Evolutionary conservation across 23 red algal genomes (phyloP).

Genomic region (Pyropia yezoensis): DNA sequence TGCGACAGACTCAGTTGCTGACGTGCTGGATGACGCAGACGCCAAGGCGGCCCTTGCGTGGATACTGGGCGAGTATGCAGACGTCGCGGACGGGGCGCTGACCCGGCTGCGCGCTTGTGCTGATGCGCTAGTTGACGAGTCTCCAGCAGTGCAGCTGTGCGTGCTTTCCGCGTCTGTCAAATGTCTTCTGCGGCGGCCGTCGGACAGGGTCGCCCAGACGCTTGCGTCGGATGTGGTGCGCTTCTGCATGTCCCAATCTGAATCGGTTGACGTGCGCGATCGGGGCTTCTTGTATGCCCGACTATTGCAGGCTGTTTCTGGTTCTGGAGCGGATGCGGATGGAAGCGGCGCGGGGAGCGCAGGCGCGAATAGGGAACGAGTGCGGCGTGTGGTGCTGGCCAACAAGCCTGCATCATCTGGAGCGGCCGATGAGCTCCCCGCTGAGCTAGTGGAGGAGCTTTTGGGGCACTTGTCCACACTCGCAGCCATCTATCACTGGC

Average conservation of each 20-base stretch:
- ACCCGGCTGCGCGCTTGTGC: slow-evolving; percentile 29
- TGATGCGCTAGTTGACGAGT: slow-evolving; percentile 53
- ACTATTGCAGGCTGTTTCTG: slow-evolving; percentile 19
- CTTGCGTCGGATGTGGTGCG: slow-evolving; percentile 7
- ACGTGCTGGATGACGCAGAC: slow-evolving; percentile 41
- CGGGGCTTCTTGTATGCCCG: slow-evolving; percentile 63
- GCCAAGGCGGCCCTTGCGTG: slow-evolving; percentile 75
- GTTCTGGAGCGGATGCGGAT: slow-evolving; percentile 3
- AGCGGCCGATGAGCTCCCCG: slow-evolving; percentile 11
- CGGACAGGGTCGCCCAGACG: slow-evolving; percentile 11
- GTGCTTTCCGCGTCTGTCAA: slow-evolving; percentile 58
- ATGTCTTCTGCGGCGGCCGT: slow-evolving; percentile 23
- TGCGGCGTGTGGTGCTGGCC: slow-evolving; percentile 31
- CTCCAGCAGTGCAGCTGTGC: slow-evolving; percentile 62
- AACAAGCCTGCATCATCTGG: slow-evolving; percentile 34
- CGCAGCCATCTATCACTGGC: slow-evolving; percentile 57
- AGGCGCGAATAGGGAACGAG: neutral
- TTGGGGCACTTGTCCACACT: slow-evolving; percentile 44
- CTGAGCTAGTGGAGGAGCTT: slow-evolving; percentile 35
- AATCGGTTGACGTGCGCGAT: slow-evolving; percentile 69
- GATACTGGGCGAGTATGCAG: slow-evolving; percentile 87
- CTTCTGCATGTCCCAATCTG: slow-evolving; percentile 27
- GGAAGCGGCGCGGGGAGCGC: too few species aligned
- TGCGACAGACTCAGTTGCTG: slow-evolving; percentile 11
- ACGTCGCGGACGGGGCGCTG: slow-evolving; percentile 14